These are phyloP conservation scores for Astrocystis sublimbata DNA, from an alignment of 495 filamentous ascomycete species.

Conservation along the genomic window DNA sequence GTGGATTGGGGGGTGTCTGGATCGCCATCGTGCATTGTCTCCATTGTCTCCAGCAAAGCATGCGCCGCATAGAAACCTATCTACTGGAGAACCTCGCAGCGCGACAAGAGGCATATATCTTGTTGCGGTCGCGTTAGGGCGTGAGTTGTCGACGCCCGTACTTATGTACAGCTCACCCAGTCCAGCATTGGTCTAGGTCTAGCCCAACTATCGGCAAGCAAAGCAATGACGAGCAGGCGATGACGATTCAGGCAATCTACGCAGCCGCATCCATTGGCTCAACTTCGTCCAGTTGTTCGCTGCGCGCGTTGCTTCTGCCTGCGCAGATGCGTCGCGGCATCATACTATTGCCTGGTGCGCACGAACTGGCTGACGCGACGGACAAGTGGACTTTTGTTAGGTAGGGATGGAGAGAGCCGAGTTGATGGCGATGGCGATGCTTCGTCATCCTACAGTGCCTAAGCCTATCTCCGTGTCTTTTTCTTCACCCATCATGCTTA, in stretches of 20 bases:
- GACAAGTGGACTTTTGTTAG: constrained; percentile 7
- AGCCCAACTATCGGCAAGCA: too few relatives aligned
- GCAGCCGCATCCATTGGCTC: background rate
- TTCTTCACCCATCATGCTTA: background rate
- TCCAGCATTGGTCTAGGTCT: too few relatives aligned
- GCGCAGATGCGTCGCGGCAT: constrained; percentile 9
- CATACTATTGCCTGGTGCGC: constrained; percentile 8
- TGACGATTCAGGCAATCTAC: constrained; percentile 3
- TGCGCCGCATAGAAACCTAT: too few relatives aligned
- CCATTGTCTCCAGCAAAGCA: background rate
- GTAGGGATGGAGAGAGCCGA: constrained; percentile 8
- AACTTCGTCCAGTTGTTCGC: constrained; percentile 10
- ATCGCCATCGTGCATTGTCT: background rate
- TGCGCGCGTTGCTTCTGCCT: constrained; percentile 10
- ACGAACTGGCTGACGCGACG: constrained; percentile 15
- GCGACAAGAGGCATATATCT: constrained; percentile 6
- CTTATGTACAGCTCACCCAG: constrained; percentile 11
- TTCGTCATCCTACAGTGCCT: constrained; percentile 17
- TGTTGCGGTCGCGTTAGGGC: constrained; percentile 2
- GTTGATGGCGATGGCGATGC: constrained; percentile 11
- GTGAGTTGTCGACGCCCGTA: too few relatives aligned
- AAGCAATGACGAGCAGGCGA: too few relatives aligned
- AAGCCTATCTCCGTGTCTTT: background rate
- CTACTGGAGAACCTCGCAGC: background rate
- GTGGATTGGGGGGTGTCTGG: background rate